phyloP scores from a whole-genome alignment of 208 protist species.

The Trypanosoma brucei region DNA sequence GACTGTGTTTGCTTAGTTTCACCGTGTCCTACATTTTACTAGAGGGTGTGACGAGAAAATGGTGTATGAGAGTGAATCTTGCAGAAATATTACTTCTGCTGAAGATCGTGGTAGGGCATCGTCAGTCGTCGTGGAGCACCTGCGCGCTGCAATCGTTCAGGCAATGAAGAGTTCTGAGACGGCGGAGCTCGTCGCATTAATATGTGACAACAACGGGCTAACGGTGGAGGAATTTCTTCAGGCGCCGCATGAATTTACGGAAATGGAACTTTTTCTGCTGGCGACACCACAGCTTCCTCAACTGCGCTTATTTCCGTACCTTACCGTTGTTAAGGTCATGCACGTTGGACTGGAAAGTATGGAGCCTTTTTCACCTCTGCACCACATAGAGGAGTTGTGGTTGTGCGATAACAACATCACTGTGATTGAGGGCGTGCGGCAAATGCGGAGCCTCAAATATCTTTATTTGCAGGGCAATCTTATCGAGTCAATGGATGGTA shows the following conservation, averaged over 20 bases:
- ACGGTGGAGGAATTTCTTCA: conserved; percentile 61
- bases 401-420: conserved; percentile 84
- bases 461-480: conserved; percentile 84
- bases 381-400: conserved; percentile 85
- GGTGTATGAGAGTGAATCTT: conserved; percentile 6
- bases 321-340: conserved; percentile 76
- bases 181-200: conserved; percentile 50
- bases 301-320: conserved; percentile 62
- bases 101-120: conserved; percentile 12
- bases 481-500: conserved; percentile 74
- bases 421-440: conserved; percentile 63
- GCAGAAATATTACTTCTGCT: neutral
- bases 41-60: neutral
- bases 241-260: conserved; percentile 48
- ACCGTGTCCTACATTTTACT: neutral
- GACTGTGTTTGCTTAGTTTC: neutral
- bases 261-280: conserved; percentile 83
- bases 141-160: conserved; percentile 33
- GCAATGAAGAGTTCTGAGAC: conserved; percentile 48
- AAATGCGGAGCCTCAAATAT: conserved; percentile 59
- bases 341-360: conserved; percentile 73
- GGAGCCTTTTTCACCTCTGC: conserved; percentile 49
- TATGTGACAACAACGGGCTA: conserved; percentile 83
- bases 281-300: conserved; percentile 54
- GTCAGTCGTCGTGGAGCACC: conserved; percentile 36